Evolutionary conservation across 305 asterid genomes (phyloP).

Genomic region (Rubia peregrina): DNA sequence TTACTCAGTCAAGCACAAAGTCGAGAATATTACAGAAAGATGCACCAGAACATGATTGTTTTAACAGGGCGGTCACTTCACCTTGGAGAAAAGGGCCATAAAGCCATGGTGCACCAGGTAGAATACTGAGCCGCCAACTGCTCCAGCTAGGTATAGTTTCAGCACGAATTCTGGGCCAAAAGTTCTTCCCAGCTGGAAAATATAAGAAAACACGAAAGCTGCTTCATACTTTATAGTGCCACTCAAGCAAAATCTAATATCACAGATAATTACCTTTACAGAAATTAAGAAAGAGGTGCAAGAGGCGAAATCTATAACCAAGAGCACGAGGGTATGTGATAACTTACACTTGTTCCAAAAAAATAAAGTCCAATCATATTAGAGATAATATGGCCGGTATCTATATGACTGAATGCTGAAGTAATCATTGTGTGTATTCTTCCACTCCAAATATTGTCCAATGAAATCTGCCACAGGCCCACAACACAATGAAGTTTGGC

Average conservation of each 20-base stretch:
- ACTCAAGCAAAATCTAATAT: no score
- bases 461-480: slow-evolving; percentile 48
- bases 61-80: slow-evolving; percentile 19
- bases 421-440: slow-evolving; percentile 80
- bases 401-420: slow-evolving; percentile 76
- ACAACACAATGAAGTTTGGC: slow-evolving; percentile 15
- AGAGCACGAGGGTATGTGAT: slow-evolving; percentile 7
- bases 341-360: slow-evolving; percentile 78
- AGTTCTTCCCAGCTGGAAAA: slow-evolving; percentile 54
- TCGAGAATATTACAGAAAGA: slow-evolving; percentile 5
- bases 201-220: slow-evolving; percentile 5
- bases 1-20: not conserved
- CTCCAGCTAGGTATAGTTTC: slow-evolving; percentile 77
- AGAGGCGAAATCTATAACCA: no score
- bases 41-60: slow-evolving; percentile 5
- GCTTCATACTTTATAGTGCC: not conserved
- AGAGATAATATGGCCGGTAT: slow-evolving; percentile 43
- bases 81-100: slow-evolving; percentile 54
- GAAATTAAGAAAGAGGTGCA: no score
- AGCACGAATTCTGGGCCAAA: slow-evolving; percentile 79
- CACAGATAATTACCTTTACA: not conserved
- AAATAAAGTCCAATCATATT: slow-evolving; percentile 89
- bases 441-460: slow-evolving; percentile 70
- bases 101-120: slow-evolving; percentile 66
- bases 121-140: slow-evolving; percentile 78